A percentile compares a stretch with the other conserved stretches of the same genome.
Conservation (phyloP, 768 basidiomycete species). For the Termitomyces sp. region DNA sequence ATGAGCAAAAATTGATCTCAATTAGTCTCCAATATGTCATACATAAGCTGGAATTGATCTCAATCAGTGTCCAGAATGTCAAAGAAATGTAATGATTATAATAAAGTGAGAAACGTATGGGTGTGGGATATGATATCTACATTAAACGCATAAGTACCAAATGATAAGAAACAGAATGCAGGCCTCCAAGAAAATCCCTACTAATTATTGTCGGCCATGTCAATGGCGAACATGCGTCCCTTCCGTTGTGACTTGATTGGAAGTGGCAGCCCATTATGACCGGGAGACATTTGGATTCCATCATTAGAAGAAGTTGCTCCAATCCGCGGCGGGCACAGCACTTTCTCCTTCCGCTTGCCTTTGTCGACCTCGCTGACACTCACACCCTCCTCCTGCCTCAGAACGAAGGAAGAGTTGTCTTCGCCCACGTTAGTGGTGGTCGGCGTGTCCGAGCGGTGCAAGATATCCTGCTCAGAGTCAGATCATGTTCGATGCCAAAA, state of each 20-base stretch:
- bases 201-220: background rate
- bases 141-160: background rate
- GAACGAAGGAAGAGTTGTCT: background rate
- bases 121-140: background rate
- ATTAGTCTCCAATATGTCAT: no score
- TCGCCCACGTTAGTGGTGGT: background rate
- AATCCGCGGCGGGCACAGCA: background rate
- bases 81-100: background rate
- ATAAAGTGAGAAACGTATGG: background rate
- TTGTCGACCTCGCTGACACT: background rate
- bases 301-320: background rate
- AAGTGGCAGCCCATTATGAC: slow-evolving; percentile 7
- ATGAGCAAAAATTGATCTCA: no score
- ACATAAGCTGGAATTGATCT: no score
- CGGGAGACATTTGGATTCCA: background rate
- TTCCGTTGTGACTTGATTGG: slow-evolving; percentile 14
- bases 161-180: background rate
- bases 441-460: background rate
- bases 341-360: background rate
- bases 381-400: background rate
- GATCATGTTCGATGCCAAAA: background rate
- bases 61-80: no score
- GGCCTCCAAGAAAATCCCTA: background rate
- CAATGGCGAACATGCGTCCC: slow-evolving; percentile 8
- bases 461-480: background rate